Evolutionary conservation across 78 protist genomes (phyloP), one percentile per base, ranked within the genome.

Genomic region (Dictyostelium brefeldianum): DNA sequence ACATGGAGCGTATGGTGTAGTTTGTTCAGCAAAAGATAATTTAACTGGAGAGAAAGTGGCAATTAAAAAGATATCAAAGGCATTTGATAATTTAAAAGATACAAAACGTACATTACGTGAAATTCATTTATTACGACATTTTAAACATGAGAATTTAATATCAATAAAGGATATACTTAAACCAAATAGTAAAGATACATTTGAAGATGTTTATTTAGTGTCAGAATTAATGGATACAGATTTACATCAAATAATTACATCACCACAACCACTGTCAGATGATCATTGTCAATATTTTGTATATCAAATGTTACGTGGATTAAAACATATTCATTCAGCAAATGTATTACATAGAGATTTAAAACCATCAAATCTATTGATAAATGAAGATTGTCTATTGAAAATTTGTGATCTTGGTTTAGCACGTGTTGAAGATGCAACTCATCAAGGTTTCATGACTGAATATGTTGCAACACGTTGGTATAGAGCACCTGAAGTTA

Each of bases 221-320:
- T 94, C 96, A 17, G 99, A 97, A 50, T 96, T 98, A 31, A 96
- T 99, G 98, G 99, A 99, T 85, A 98, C 99, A 8, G 99, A 99
- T 78, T 89, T 99, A 46, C 96, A 95, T 67, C 89, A 95, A 64
- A 96, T 99, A 81, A 98, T 99, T 80, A 17, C 69, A 20, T 95
- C 99, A 17, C 56, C 83, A n/a, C 99, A 99, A 85, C 51, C 75
- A 20, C 92, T 99, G 12, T 46, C 97, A n/a, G 98, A 97, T 43
- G 99, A 98, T n/a, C 99, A 99, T 80, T 48, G 75, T 48, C 98
- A 98, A 75, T 97, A 97, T 92, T 99, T 99, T 69, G 36, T 97
- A 9, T 99, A 98, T 94, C 99, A 98, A 53, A 69, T 99, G 59
- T 92, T 99, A 10, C 70, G 99, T 1, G 96, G 97, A 4, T 83